Conservation (phyloP, 106 monocot species). For the Iris macrosiphon region DNA sequence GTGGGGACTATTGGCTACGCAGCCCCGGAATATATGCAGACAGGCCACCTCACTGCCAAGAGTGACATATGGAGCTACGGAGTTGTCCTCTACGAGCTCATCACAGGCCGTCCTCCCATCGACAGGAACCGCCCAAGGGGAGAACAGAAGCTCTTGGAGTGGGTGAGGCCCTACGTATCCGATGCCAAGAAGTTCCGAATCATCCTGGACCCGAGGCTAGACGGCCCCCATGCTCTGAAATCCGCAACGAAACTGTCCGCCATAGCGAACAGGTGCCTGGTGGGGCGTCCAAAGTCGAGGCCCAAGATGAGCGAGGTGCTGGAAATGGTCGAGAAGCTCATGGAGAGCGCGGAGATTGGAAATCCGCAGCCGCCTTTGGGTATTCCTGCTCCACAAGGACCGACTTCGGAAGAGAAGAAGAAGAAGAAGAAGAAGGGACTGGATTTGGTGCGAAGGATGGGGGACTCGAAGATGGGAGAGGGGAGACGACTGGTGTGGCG, state of each 20-base stretch:
- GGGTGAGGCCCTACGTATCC: constrained; percentile 67
- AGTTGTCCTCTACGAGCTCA: constrained; percentile 75
- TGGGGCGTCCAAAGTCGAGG: constrained; percentile 41
- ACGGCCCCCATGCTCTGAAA: constrained; percentile 39
- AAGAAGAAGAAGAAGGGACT: constrained; percentile 15
- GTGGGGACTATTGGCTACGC: constrained; percentile 79
- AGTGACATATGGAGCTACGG: constrained; percentile 88
- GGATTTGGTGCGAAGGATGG: constrained; percentile 23
- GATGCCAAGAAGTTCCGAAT: constrained; percentile 50
- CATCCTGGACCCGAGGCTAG: constrained; percentile 68
- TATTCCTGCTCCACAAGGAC: not conserved
- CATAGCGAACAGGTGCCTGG: constrained; percentile 64
- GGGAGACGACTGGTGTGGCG: constrained; percentile 21
- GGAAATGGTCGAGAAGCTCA: constrained; percentile 41
- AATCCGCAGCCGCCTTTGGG: constrained; percentile 28
- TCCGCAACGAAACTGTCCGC: constrained; percentile 47
- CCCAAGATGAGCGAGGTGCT: constrained; percentile 82
- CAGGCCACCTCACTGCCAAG: constrained; percentile 58
- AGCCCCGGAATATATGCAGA: constrained; percentile 82
- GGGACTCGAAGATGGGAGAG: constrained; percentile 18
- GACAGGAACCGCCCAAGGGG: constrained; percentile 63
- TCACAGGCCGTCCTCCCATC: constrained; percentile 60
- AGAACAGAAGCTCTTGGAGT: constrained; percentile 79
- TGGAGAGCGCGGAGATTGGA: constrained; percentile 28
- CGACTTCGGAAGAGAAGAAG: not conserved